Evolutionary conservation across 306 rosid genomes (phyloP), one percentile per base, ranked within the genome.

Genomic region (Cicer cuneatum): DNA sequence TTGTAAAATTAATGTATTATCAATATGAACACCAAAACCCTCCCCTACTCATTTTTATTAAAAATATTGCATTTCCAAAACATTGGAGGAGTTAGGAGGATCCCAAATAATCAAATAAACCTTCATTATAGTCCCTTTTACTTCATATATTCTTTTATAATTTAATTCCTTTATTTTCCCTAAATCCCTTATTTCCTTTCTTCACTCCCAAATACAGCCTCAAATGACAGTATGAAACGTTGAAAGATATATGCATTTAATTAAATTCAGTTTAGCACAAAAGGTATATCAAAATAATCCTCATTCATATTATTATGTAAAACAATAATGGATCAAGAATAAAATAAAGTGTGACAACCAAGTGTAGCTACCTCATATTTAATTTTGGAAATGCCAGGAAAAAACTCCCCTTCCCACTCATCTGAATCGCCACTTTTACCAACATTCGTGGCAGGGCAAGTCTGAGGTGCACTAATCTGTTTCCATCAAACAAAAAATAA

Each of bases 331-430:
- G 35, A 4, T 29, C 5, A 35, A 68, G 35, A 2, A 7, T 12
- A 46, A 42, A 48, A 21, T 35, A 66, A 5, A 48, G 10, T 3
- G 33, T n/a, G 40, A 71, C 15, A 16, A 78, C 5, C 35, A 72
- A 80, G 24, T 18, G 3, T 72, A 29, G 3, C 35, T 5, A 91
- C 98, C 98, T 91, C 96, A 74, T 87, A 94, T 72, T 91, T 87
- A 81, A 90, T 86, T 66, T 83, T 85, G 47, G 92, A 75, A 79
- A 94, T 87, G 66, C 58, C 95, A 33, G 93, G 92, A 71, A 92
- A 94, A 84, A 91, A 94, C 10, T 91, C 97, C 61, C 93, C 97
- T 77, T 88, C 74, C 97, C 97, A 94, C 19, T 73, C 88, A 39
- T 81, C 90, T 42, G 90, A 72, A 86, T 71, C 94, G 33, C 73